A percentile compares a stretch with the other conserved stretches of the same genome.
Evolutionary conservation across 345 rosid genomes (phyloP).

Genomic region (Eucalyptus rudis): DNA sequence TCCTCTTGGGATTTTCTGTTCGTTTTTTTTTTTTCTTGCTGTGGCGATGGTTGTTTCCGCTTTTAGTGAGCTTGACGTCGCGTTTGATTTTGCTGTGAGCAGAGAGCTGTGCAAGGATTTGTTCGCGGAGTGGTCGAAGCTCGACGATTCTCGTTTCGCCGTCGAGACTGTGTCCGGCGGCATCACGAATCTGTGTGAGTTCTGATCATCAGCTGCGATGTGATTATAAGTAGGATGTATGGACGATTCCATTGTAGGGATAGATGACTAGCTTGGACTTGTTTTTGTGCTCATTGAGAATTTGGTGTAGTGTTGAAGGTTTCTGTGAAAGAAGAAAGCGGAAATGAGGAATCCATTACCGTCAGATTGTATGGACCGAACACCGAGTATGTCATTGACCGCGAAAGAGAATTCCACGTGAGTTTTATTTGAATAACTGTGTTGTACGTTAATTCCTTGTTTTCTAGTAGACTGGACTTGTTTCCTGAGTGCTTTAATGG

Average conservation of each 20-base stretch:
- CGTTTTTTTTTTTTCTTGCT: background rate
- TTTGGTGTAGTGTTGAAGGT: constrained; percentile 70
- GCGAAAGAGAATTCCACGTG: constrained; percentile 70
- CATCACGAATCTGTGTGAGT: constrained; percentile 86
- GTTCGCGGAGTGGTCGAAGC: constrained; percentile 61
- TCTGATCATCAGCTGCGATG: background rate
- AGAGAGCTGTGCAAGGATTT: constrained; percentile 81
- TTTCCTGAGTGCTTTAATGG: background rate
- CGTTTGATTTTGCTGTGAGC: background rate
- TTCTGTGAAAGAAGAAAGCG: constrained; percentile 55
- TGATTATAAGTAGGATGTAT: background rate
- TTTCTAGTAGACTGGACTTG: background rate
- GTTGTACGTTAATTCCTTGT: background rate
- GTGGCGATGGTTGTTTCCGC: background rate
- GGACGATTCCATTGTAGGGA: background rate
- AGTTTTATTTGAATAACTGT: background rate
- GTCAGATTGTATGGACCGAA: constrained; percentile 91
- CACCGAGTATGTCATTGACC: constrained; percentile 80
- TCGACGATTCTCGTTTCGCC: constrained; percentile 53
- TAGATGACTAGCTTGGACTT: background rate
- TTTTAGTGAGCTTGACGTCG: background rate
- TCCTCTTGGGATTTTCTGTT: background rate
- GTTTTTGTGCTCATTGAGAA: background rate
- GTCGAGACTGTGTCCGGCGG: constrained; percentile 85
- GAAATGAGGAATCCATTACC: constrained; percentile 35